phyloP scores from a whole-genome alignment of 2,329 filamentous ascomycete genomes.

The Botrytis pseudocinerea region DNA sequence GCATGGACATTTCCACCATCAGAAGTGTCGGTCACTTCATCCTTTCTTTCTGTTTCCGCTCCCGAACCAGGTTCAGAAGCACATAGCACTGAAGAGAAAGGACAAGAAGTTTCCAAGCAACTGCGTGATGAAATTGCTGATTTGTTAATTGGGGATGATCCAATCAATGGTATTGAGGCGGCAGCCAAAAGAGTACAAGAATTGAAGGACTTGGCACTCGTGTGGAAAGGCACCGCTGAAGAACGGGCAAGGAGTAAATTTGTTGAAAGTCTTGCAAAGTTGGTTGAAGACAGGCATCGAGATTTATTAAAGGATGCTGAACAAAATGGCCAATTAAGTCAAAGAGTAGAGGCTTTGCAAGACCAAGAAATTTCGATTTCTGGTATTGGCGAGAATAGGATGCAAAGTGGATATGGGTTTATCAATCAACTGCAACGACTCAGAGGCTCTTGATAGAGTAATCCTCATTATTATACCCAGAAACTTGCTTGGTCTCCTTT shows the following conservation, averaged over 20 bases:
- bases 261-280: conserved; percentile 76
- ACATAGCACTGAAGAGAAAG: conserved; percentile 80
- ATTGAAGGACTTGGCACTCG: conserved; percentile 70
- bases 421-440: conserved; percentile 42
- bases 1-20: conserved; percentile 90
- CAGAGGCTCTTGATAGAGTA: conserved; percentile 36
- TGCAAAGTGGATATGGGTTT: conserved; percentile 41
- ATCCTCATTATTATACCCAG: not conserved
- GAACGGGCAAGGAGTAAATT: conserved; percentile 82
- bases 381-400: conserved; percentile 30
- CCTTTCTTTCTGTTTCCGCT: conserved; percentile 86
- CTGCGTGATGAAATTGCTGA: conserved; percentile 70
- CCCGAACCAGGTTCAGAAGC: conserved; percentile 69
- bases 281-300: conserved; percentile 71
- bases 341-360: conserved; percentile 35
- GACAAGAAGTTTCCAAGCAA: conserved; percentile 73
- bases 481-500: not conserved
- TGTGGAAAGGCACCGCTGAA: conserved; percentile 96
- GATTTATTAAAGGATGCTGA: conserved; percentile 40
- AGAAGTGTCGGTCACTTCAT: conserved; percentile 78
- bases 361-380: conserved; percentile 28
- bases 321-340: conserved; percentile 34
- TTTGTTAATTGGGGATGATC: conserved; percentile 62
- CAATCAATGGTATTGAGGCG: conserved; percentile 67
- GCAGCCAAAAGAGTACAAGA: conserved; percentile 74